phyloP scores from a whole-genome alignment of 371 early-diverging fungal species.

The Dentiscutata heterogama region DNA sequence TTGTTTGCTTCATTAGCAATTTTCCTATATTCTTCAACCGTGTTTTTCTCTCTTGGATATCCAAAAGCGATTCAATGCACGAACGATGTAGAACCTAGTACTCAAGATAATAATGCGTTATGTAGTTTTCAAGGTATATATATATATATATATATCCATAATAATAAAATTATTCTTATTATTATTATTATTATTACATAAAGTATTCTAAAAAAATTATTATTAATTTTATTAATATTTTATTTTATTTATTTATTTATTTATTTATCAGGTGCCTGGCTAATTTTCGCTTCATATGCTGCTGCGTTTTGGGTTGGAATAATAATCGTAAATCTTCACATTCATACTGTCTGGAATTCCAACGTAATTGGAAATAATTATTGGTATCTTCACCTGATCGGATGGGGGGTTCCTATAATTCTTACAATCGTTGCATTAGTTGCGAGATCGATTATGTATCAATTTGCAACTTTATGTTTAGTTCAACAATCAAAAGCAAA shows the following conservation, averaged over 20 bases:
- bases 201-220: no score
- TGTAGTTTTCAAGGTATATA: slow-evolving; percentile 22
- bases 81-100: neutral
- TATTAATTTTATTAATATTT: neutral
- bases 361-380: neutral
- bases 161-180: neutral
- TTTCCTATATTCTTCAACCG: slow-evolving; percentile 21
- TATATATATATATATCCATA: no score
- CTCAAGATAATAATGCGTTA: neutral
- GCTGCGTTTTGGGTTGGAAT: slow-evolving; percentile 1
- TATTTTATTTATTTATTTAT: neutral
- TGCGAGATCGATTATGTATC: neutral
- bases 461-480: slow-evolving; percentile 27
- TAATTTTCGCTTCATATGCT: slow-evolving; percentile 23
- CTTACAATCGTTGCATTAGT: neutral
- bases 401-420: slow-evolving; percentile 18
- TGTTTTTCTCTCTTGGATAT: slow-evolving; percentile 6
- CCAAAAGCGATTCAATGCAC: neutral
- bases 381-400: neutral
- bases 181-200: neutral
- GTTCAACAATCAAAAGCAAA: neutral
- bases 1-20: slow-evolving; percentile 8
- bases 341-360: slow-evolving; percentile 28
- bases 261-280: neutral
- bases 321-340: slow-evolving; percentile 24